Conservation (phyloP, 441 rosid genomes). For the Pelargonium myrrhifolium region DNA sequence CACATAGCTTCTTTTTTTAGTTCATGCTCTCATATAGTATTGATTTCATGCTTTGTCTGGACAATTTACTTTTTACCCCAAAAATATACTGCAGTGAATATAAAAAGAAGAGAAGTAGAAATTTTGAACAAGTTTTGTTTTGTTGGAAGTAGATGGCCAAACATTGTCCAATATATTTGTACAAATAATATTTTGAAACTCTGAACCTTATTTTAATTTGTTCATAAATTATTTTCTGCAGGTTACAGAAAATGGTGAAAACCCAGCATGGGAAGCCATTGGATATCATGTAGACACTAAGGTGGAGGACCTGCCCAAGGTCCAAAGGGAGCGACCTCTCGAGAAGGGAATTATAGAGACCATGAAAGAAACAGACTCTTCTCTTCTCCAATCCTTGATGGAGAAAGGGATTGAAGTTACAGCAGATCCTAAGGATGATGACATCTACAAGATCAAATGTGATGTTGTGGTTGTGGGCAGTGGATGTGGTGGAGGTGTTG, state of each 20-base stretch:
- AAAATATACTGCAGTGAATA: no score
- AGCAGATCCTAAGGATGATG: slow-evolving; percentile 20
- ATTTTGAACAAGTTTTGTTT: not conserved
- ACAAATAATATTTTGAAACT: not conserved
- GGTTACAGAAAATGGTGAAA: slow-evolving; percentile 13
- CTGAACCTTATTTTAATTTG: not conserved
- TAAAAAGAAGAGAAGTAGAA: not conserved
- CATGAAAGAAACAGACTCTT: slow-evolving; percentile 32
- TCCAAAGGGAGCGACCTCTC: slow-evolving; percentile 12
- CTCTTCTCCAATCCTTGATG: slow-evolving; percentile 41
- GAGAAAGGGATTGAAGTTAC: slow-evolving; percentile 51
- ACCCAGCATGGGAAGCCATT: slow-evolving; percentile 25
- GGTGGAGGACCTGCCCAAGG: not conserved
- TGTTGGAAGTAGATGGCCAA: not conserved
- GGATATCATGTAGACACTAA: slow-evolving; percentile 15
- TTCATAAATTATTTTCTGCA: not conserved
- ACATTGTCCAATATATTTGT: no score
- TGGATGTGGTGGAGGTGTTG: slow-evolving; percentile 93
- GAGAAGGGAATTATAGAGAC: slow-evolving; percentile 69
- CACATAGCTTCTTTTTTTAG: no score
- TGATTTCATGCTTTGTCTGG: no score
- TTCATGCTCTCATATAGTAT: no score
- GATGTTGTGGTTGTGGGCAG: slow-evolving; percentile 76
- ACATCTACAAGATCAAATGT: slow-evolving; percentile 44
- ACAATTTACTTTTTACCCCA: no score